Evolutionary conservation across 2,329 filamentous ascomycete genomes (phyloP).

Genomic region (Ophiostoma ips): DNA sequence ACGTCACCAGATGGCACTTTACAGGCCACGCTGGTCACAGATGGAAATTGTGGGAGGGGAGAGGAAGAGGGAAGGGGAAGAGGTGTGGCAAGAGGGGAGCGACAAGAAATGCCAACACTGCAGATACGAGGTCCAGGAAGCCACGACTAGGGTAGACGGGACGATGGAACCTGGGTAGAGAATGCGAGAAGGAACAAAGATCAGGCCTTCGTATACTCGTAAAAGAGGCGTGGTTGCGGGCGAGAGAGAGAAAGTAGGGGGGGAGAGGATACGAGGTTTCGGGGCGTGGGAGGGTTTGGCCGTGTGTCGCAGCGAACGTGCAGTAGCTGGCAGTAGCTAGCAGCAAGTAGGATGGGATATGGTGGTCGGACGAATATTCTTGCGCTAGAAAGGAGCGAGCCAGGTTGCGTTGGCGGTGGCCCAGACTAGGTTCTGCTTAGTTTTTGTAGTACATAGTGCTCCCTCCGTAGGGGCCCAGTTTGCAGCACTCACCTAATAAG

Average conservation of each 20-base stretch:
- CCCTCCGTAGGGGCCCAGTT: background rate
- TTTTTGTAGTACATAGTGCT: conserved; percentile 8
- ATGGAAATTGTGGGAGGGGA: background rate
- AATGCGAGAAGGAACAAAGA: background rate
- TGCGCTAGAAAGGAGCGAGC: conserved; percentile 11
- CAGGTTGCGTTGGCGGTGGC: conserved; percentile 7
- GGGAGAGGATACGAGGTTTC: background rate
- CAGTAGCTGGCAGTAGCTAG: background rate
- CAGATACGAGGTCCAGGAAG: background rate
- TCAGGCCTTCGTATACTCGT: no score
- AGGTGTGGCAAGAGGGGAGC: background rate
- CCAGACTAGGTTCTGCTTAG: conserved; percentile 5
- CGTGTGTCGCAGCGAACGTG: background rate
- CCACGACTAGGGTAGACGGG: background rate
- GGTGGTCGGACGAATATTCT: conserved; percentile 4
- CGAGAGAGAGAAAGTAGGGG: background rate
- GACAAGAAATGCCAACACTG: no score
- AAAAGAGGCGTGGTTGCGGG: background rate
- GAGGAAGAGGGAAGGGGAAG: background rate
- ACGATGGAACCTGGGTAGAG: background rate
- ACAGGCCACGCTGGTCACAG: conserved; percentile 13
- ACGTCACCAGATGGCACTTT: conserved; percentile 16
- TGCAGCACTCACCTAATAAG: no score
- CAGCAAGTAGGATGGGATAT: conserved; percentile 6
- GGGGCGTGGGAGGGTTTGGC: background rate